phyloP scores from a whole-genome alignment of 2,329 filamentous ascomycete genomes.

The Penicillium sp. region DNA sequence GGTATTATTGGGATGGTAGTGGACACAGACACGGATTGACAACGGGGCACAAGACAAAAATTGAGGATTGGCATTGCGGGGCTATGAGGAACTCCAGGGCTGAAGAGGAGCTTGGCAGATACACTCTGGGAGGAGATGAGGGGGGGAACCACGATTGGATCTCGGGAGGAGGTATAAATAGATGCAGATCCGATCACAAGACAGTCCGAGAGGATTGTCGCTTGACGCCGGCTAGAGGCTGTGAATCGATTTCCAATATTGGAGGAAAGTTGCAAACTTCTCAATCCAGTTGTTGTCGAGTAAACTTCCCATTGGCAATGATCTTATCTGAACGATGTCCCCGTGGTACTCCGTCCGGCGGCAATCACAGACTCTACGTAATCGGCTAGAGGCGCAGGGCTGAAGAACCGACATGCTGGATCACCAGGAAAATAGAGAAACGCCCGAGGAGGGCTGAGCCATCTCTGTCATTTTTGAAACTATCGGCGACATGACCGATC shows the following conservation, averaged over 20 bases:
- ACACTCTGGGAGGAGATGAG: neutral
- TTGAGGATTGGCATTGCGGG: neutral
- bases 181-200: conserved; percentile 2
- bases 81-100: neutral
- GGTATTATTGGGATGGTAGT: neutral
- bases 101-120: neutral
- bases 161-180: too few species aligned
- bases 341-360: too few species aligned
- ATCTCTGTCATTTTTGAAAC: too few species aligned
- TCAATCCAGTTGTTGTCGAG: neutral
- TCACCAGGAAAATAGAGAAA: neutral
- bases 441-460: too few species aligned
- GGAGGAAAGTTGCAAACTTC: too few species aligned
- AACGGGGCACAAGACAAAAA: neutral
- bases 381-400: neutral
- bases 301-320: too few species aligned
- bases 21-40: neutral
- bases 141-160: neutral
- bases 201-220: neutral
- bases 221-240: neutral
- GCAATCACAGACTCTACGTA: neutral
- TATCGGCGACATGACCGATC: too few species aligned
- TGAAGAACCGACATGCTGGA: neutral
- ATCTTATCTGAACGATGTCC: too few species aligned
- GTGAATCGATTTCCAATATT: neutral